Conservation (phyloP, 495 filamentous ascomycete genomes). For the Schizothecium vesticola region DNA sequence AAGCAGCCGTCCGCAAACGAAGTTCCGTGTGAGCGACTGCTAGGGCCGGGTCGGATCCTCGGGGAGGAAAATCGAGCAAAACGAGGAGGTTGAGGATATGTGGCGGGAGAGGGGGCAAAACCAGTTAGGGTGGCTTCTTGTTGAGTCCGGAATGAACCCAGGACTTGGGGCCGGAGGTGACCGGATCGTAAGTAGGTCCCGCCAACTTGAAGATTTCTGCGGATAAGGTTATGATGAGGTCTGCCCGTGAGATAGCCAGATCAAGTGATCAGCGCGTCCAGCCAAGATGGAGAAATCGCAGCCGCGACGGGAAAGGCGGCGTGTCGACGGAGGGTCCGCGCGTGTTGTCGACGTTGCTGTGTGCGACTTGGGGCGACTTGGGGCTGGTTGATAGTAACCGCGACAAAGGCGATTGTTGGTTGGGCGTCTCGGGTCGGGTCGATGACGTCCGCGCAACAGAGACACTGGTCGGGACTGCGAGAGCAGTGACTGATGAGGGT, state of each 20-base stretch:
- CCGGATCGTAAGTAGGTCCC: slow-evolving; percentile 69
- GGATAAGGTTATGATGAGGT: not conserved
- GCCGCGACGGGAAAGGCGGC: not conserved
- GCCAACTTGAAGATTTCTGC: slow-evolving; percentile 82
- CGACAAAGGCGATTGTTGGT: not conserved
- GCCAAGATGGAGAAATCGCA: not conserved
- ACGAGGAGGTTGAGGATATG: not conserved
- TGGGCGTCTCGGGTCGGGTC: not conserved
- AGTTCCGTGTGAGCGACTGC: slow-evolving; percentile 9
- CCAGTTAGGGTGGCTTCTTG: slow-evolving; percentile 96
- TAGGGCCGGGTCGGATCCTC: not conserved
- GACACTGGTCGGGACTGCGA: not conserved
- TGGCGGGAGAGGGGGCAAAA: slow-evolving; percentile 25
- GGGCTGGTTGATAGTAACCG: not conserved
- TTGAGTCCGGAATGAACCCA: slow-evolving; percentile 94
- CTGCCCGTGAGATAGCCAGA: not conserved
- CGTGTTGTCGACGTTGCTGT: not conserved
- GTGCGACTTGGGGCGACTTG: not conserved
- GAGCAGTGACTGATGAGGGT: not conserved
- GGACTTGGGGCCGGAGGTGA: slow-evolving; percentile 81
- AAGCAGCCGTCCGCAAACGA: slow-evolving; percentile 32
- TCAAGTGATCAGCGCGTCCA: not conserved
- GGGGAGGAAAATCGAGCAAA: slow-evolving; percentile 8
- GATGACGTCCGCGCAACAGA: not conserved
- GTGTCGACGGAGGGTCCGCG: not conserved